phyloP scores from a whole-genome alignment of 78 protist genomes.

The Dictyostelium brefeldianum region DNA sequence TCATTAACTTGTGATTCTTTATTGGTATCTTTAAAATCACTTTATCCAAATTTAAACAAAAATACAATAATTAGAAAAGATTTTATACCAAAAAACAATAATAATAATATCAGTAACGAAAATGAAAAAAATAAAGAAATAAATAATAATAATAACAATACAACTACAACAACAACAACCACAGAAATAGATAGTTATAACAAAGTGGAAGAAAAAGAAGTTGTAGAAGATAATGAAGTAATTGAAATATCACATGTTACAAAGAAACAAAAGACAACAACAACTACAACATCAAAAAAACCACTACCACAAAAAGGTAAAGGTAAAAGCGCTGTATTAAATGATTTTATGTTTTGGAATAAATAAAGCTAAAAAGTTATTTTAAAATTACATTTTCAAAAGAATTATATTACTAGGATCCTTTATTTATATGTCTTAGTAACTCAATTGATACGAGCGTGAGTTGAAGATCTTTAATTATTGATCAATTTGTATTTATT shows the following conservation, averaged over 20 bases:
- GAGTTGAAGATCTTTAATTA: no score
- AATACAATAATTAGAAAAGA: constrained; percentile 8
- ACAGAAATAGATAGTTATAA: background rate
- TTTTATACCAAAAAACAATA: background rate
- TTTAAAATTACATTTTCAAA: no score
- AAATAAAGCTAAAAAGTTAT: background rate
- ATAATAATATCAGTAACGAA: background rate
- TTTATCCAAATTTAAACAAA: constrained; percentile 20
- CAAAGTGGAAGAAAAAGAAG: background rate
- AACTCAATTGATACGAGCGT: no score
- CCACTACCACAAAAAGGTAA: background rate
- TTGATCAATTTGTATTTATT: no score
- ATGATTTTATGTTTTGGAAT: constrained; percentile 37
- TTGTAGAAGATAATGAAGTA: background rate
- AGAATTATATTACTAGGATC: no score
- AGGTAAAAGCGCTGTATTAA: background rate
- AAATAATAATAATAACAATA: background rate
- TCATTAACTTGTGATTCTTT: background rate
- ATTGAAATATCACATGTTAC: background rate
- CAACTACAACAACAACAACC: background rate
- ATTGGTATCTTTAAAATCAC: background rate
- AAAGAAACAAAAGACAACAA: background rate
- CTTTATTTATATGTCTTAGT: no score
- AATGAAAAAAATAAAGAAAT: background rate
- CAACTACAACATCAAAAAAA: background rate